These are phyloP conservation scores for Saccharomyces kudriavzevii DNA, from an alignment of 805 yeast genomes.

Conservation along the genomic window DNA sequence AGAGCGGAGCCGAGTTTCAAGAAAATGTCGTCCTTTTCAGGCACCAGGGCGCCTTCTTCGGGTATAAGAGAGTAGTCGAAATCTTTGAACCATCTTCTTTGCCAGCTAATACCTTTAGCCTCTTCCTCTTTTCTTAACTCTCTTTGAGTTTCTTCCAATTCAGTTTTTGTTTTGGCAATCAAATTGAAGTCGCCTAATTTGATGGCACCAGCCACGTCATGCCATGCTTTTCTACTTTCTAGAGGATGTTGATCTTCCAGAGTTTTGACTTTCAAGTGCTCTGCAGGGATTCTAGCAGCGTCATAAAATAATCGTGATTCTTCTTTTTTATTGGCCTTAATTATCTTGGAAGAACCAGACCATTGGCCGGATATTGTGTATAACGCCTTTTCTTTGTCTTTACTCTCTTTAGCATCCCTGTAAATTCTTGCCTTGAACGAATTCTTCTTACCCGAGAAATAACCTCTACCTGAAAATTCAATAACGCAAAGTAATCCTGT, in stretches of 20 bases:
- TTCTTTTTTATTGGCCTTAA: conserved; percentile 37
- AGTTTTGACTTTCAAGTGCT: conserved; percentile 67
- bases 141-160: conserved; percentile 81
- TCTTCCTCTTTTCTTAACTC: conserved; percentile 69
- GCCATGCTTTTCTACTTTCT: conserved; percentile 93
- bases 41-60: conserved; percentile 21
- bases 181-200: conserved; percentile 64
- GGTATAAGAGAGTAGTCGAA: conserved; percentile 33
- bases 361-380: conserved; percentile 88
- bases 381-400: conserved; percentile 54
- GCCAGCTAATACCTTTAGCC: conserved; percentile 62
- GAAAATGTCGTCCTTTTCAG: conserved; percentile 33
- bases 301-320: conserved; percentile 47
- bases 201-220: conserved; percentile 80
- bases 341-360: conserved; percentile 71
- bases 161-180: conserved; percentile 68
- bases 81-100: conserved; percentile 72
- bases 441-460: conserved; percentile 89
- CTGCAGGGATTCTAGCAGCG: conserved; percentile 46
- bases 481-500: conserved; percentile 67
- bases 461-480: conserved; percentile 86
- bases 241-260: conserved; percentile 70
- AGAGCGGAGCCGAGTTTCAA: conserved; percentile 41
- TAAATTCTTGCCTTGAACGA: conserved; percentile 80
- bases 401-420: conserved; percentile 41